A percentile compares a stretch with the other conserved stretches of the same genome.
Conservation (phyloP, 805 yeast genomes). For the Candida glaebosa region DNA sequence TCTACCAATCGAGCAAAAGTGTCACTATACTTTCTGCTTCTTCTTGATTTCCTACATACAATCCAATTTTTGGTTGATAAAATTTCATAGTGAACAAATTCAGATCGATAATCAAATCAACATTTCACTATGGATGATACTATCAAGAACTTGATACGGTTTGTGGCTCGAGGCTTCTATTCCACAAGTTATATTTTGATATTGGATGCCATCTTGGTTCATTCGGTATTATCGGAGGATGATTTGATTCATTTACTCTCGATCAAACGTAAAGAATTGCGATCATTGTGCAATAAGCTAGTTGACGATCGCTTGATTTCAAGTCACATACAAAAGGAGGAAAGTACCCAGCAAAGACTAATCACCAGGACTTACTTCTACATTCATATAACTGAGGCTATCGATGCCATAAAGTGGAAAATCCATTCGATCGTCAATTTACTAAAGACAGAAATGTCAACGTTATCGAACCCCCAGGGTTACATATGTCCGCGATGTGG, state of each 20-base stretch:
- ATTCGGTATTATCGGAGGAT: constrained; percentile 88
- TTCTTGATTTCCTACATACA: background rate
- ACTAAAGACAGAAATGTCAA: constrained; percentile 78
- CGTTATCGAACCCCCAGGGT: constrained; percentile 89
- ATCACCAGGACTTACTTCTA: constrained; percentile 78
- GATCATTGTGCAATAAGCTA: constrained; percentile 75
- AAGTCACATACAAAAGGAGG: constrained; percentile 62
- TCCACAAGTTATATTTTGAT: constrained; percentile 78
- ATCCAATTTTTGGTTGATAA: background rate
- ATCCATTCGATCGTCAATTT: constrained; percentile 79
- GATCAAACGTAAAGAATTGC: constrained; percentile 79
- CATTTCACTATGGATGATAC: constrained; percentile 35
- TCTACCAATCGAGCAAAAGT: too few relatives aligned
- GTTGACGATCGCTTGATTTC: constrained; percentile 80
- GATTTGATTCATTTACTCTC: constrained; percentile 80
- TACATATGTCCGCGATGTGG: constrained; percentile 86
- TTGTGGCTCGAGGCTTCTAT: constrained; percentile 85
- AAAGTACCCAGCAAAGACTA: constrained; percentile 55
- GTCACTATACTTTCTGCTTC: too few relatives aligned
- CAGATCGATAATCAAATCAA: constrained; percentile 2
- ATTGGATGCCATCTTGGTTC: constrained; percentile 82
- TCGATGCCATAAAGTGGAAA: constrained; percentile 95
- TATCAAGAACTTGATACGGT: constrained; percentile 57
- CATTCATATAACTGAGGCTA: constrained; percentile 87
- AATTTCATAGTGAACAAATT: background rate